A percentile compares a stretch with the other conserved stretches of the same genome.
phyloP scores from a whole-genome alignment of 225 moss, liverwort and hornwort genomes.

The Marchantia paleacea region DNA sequence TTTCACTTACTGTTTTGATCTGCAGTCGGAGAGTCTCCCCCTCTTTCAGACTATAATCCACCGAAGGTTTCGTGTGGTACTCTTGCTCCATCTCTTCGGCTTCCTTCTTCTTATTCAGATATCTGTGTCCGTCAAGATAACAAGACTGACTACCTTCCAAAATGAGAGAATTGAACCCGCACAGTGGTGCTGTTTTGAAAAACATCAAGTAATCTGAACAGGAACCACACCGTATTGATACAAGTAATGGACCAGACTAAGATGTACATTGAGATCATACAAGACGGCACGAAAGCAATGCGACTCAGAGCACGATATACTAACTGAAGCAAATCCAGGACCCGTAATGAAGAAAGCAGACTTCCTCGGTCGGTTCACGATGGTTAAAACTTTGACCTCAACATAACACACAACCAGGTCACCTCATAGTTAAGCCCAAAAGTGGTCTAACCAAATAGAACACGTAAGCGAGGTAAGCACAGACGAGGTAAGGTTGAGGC shows the following conservation, averaged over 20 bases:
- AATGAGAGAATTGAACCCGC: background rate
- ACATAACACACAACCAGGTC: background rate
- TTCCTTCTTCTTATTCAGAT: constrained; percentile 86
- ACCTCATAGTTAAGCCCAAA: background rate
- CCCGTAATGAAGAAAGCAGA: too few relatives aligned
- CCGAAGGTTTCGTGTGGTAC: constrained; percentile 69
- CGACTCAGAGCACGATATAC: too few relatives aligned
- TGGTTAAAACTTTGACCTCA: background rate
- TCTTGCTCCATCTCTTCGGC: constrained; percentile 68
- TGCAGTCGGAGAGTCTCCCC: constrained; percentile 92
- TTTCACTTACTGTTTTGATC: constrained; percentile 67
- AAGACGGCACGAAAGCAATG: too few relatives aligned
- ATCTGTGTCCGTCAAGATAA: constrained; percentile 50
- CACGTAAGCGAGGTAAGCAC: background rate
- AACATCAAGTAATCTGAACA: too few relatives aligned
- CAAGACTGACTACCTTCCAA: background rate
- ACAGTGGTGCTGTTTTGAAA: too few relatives aligned
- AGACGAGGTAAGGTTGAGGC: background rate
- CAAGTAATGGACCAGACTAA: background rate
- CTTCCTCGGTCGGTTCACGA: too few relatives aligned
- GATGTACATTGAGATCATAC: too few relatives aligned
- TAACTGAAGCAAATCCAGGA: too few relatives aligned
- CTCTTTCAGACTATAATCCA: constrained; percentile 87
- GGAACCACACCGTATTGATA: background rate
- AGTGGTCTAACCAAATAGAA: background rate